Evolutionary conservation across 768 basidiomycete species (phyloP).

Genomic region (Suillus luteus): DNA sequence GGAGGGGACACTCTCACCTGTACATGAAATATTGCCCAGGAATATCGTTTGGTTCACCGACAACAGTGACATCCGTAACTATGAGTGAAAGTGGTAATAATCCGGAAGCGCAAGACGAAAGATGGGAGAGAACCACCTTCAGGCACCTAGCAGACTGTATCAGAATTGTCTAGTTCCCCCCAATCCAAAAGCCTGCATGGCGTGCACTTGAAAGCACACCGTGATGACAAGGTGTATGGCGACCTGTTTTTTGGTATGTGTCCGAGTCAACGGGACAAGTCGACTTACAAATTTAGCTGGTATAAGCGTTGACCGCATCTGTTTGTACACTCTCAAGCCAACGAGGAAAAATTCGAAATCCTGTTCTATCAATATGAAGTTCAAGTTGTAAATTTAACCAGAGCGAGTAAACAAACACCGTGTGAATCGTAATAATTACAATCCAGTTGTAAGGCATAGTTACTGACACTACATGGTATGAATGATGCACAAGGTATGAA

Average conservation of each 20-base stretch:
- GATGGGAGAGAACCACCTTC: conserved; percentile 56
- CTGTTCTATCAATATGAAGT: too few species aligned
- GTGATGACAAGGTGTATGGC: not conserved
- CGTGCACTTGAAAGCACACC: conserved; percentile 58
- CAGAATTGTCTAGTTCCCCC: conserved; percentile 46
- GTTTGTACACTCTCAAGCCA: too few species aligned
- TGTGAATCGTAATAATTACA: not conserved
- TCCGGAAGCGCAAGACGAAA: conserved; percentile 53
- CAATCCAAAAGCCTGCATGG: conserved; percentile 73
- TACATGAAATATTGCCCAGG: conserved; percentile 63
- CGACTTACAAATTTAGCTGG: too few species aligned
- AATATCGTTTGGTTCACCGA: conserved; percentile 43
- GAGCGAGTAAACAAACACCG: not conserved
- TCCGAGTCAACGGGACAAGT: too few species aligned
- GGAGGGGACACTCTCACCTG: conserved; percentile 37
- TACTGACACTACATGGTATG: not conserved
- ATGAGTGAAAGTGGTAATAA: conserved; percentile 79
- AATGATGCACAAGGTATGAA: not conserved
- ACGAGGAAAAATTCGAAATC: not conserved
- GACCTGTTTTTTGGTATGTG: not conserved
- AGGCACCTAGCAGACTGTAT: conserved; percentile 44
- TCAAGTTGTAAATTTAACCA: not conserved
- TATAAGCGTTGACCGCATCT: not conserved
- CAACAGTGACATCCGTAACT: conserved; percentile 53
- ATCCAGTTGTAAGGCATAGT: not conserved